These are phyloP conservation scores for Cryptococcus sp. DNA, from an alignment of 1,284 basidiomycete species.

Conservation along the genomic window DNA sequence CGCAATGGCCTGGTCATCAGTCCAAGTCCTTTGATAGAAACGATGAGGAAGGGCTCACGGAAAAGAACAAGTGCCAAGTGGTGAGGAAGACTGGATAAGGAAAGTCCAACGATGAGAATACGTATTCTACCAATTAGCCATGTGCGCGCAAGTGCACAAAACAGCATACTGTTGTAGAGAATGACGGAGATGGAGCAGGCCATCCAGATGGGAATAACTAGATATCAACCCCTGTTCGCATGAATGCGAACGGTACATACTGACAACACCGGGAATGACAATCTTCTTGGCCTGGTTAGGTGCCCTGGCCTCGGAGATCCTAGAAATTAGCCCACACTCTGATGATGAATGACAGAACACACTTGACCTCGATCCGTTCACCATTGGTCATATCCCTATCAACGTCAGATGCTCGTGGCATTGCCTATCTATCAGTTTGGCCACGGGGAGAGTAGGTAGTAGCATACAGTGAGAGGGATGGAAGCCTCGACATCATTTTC, in stretches of 20 bases:
- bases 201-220: slow-evolving; percentile 60
- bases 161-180: slow-evolving; percentile 74
- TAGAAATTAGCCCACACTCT: not conserved
- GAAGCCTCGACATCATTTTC: slow-evolving; percentile 31
- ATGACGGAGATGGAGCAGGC: slow-evolving; percentile 84
- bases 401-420: slow-evolving; percentile 41
- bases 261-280: slow-evolving; percentile 45
- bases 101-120: slow-evolving; percentile 79
- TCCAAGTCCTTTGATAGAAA: not conserved
- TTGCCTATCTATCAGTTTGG: slow-evolving; percentile 18
- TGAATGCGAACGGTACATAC: slow-evolving; percentile 22
- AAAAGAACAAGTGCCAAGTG: slow-evolving; percentile 79
- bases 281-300: slow-evolving; percentile 46
- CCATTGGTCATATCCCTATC: slow-evolving; percentile 30
- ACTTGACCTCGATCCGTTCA: slow-evolving; percentile 40
- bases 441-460: not conserved
- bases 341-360: slow-evolving; percentile 6
- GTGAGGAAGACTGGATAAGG: slow-evolving; percentile 81
- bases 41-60: slow-evolving; percentile 55
- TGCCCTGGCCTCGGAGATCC: slow-evolving; percentile 15
- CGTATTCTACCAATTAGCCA: slow-evolving; percentile 54
- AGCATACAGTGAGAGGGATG: slow-evolving; percentile 35
- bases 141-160: not conserved
- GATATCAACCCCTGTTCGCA: not conserved
- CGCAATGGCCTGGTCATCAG: slow-evolving; percentile 63